phyloP scores from a whole-genome alignment of 441 rosid genomes.

The Corymbia citriodora region DNA sequence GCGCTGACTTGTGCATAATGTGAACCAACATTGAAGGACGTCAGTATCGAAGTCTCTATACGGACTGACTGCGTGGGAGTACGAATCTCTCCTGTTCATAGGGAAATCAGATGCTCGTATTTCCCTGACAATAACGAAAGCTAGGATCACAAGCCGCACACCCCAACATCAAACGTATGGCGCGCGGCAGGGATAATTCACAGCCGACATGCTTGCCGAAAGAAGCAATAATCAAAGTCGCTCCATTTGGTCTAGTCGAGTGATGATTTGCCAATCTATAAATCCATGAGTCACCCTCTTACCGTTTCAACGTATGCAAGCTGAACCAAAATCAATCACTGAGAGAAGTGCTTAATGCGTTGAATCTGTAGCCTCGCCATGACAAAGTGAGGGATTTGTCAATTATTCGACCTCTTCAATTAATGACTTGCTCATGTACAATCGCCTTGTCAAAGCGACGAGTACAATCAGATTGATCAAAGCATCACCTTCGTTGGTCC shows the following conservation, averaged over 20 bases:
- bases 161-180: neutral
- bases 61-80: neutral
- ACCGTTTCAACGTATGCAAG: neutral
- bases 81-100: neutral
- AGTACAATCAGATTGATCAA: neutral
- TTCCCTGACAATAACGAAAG: neutral
- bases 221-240: neutral
- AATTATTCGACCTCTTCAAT: neutral
- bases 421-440: neutral
- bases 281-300: neutral
- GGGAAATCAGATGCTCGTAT: neutral
- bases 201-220: neutral
- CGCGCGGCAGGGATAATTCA: neutral
- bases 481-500: neutral
- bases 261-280: neutral
- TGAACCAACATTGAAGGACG: neutral
- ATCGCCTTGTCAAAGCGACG: neutral
- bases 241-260: neutral
- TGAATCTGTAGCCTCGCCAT: neutral
- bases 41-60: neutral
- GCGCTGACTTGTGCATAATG: neutral
- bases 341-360: neutral
- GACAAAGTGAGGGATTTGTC: neutral
- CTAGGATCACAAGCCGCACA: neutral
- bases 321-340: neutral